Evolutionary conservation across 2,329 filamentous ascomycete species (phyloP).

Genomic region (Penicillium hordei): DNA sequence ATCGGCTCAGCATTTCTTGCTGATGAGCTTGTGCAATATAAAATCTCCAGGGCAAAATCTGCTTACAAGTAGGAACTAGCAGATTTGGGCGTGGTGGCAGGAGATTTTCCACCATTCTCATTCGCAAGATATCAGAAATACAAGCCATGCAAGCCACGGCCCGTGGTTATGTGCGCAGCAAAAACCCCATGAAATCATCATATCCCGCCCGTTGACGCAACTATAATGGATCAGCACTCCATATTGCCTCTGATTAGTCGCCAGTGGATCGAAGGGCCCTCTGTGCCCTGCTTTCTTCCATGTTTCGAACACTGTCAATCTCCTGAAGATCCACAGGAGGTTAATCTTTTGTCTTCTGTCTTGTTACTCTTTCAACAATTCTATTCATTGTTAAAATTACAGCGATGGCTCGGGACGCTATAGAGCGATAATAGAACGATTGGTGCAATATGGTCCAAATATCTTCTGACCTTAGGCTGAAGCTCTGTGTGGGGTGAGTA

Average conservation of each 20-base stretch:
- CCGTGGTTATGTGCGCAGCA: conserved; percentile 18
- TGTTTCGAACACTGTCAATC: conserved; percentile 19
- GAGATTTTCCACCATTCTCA: neutral
- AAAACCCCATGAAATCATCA: neutral
- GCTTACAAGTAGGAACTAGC: conserved; percentile 1
- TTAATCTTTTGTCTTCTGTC: conserved; percentile 7
- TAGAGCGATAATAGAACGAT: conserved; percentile 7
- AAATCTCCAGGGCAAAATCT: conserved; percentile 11
- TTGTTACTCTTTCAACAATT: conserved; percentile 4
- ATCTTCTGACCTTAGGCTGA: conserved; percentile 33
- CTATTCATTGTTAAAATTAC: conserved; percentile 5
- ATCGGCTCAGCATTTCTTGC: conserved; percentile 20
- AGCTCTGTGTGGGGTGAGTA: conserved; percentile 36
- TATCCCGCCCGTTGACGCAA: conserved; percentile 22
- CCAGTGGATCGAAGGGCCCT: conserved; percentile 1
- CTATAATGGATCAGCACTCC: conserved; percentile 14
- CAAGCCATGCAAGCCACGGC: conserved; percentile 1
- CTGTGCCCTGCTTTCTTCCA: conserved; percentile 9
- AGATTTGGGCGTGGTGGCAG: neutral
- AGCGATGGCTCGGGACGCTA: conserved; percentile 16
- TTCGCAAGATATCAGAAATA: conserved; percentile 8
- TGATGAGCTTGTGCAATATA: conserved; percentile 11
- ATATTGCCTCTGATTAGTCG: conserved; percentile 16
- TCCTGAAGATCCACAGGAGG: conserved; percentile 20
- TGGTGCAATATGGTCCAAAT: conserved; percentile 29